Percentiles rank a stretch among this genome's conserved stretches.
phyloP scores from a whole-genome alignment of 805 yeast genomes.

The Teunomyces panamensis region DNA sequence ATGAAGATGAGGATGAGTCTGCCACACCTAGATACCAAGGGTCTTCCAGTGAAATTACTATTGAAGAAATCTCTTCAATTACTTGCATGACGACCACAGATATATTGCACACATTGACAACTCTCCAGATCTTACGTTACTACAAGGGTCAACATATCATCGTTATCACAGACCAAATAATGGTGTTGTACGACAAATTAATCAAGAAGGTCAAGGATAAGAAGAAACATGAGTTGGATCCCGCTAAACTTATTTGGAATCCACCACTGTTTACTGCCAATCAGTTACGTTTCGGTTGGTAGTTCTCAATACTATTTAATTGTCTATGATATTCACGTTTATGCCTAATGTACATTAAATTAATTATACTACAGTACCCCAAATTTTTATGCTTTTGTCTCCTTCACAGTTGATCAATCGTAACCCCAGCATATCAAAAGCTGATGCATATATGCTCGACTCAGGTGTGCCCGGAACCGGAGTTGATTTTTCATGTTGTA shows the following conservation, averaged over 20 bases:
- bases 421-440: constrained; percentile 77
- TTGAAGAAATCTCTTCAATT: constrained; percentile 82
- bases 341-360: constrained; percentile 1
- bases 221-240: constrained; percentile 73
- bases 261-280: constrained; percentile 97
- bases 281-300: constrained; percentile 95
- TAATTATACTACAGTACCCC: constrained; percentile 37
- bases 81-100: constrained; percentile 97
- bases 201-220: constrained; percentile 52
- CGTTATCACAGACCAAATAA: constrained; percentile 79
- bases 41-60: constrained; percentile 55
- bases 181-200: constrained; percentile 69
- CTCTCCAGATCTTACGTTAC: constrained; percentile 83
- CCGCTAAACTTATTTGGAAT: constrained; percentile 76
- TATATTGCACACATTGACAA: constrained; percentile 88
- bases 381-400: constrained; percentile 81
- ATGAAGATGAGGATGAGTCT: constrained; percentile 13
- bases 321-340: neutral
- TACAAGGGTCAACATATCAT: constrained; percentile 93
- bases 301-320: constrained; percentile 10
- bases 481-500: constrained; percentile 52
- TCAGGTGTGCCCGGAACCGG: constrained; percentile 70
- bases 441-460: constrained; percentile 65
- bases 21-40: constrained; percentile 16
- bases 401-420: constrained; percentile 83